These are phyloP conservation scores for Colletotrichum sp. DNA, from an alignment of 2,329 filamentous ascomycete genomes.

Conservation along the genomic window DNA sequence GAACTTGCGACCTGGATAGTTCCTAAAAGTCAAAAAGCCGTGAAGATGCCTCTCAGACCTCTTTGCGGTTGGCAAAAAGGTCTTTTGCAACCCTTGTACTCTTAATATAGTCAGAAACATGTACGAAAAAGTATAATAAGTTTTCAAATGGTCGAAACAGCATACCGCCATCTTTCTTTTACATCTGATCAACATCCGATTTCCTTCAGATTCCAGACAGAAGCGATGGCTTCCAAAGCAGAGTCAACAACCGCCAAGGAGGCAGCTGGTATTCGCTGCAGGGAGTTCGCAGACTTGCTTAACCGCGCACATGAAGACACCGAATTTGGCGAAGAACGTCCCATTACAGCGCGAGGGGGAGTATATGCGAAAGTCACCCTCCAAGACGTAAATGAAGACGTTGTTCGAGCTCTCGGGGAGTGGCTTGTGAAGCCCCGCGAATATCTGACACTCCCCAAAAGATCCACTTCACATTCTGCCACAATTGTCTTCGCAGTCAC, in stretches of 20 bases:
- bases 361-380: neutral
- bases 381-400: neutral
- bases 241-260: neutral
- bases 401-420: neutral
- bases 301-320: neutral
- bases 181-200: neutral
- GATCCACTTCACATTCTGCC: neutral
- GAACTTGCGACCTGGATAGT: neutral
- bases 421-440: neutral
- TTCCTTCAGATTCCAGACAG: neutral
- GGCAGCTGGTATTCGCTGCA: neutral
- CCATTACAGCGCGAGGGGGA: neutral
- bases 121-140: neutral
- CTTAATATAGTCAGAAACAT: neutral
- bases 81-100: neutral
- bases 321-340: neutral
- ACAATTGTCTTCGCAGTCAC: neutral
- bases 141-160: neutral
- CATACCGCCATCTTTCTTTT: neutral
- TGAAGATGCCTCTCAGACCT: neutral
- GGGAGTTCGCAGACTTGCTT: neutral
- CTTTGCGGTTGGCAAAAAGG: neutral
- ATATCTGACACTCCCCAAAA: neutral
- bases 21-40: fast-evolving
- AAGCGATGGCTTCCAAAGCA: neutral